These are phyloP conservation scores for Leptosphaerulina australis DNA, from an alignment of 2,329 filamentous ascomycete species.

Conservation along the genomic window DNA sequence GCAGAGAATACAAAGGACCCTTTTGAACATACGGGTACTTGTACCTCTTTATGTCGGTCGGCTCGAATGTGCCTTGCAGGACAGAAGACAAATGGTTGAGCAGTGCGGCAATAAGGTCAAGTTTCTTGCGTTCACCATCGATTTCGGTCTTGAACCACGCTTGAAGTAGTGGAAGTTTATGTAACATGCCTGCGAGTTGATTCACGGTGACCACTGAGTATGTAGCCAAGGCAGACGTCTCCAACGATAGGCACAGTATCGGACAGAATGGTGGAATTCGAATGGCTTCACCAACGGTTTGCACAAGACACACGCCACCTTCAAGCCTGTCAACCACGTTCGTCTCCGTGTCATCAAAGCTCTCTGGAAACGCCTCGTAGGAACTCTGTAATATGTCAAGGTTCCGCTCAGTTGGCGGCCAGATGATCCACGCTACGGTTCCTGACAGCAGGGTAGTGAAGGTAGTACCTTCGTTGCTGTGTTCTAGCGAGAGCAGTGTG, in stretches of 20 bases:
- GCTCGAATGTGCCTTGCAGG: constrained; percentile 20
- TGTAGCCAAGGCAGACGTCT: constrained; percentile 17
- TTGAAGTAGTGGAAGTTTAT: constrained; percentile 18
- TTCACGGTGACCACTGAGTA: constrained; percentile 13
- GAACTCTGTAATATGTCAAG: constrained; percentile 12
- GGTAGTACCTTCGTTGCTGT: constrained; percentile 26
- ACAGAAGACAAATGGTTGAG: constrained; percentile 9
- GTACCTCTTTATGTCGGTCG: not conserved
- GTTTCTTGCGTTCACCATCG: constrained; percentile 13
- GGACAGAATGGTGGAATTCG: constrained; percentile 26
- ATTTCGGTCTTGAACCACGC: constrained; percentile 26
- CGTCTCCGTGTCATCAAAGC: not conserved
- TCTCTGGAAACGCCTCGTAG: constrained; percentile 16
- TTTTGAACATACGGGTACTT: constrained; percentile 1
- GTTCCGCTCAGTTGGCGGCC: constrained; percentile 30
- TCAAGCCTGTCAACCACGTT: constrained; percentile 11
- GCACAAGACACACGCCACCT: constrained; percentile 26
- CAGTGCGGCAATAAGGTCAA: constrained; percentile 13
- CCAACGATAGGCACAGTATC: constrained; percentile 15
- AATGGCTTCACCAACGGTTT: constrained; percentile 21
- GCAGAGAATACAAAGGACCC: constrained; percentile 12
- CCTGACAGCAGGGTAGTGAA: constrained; percentile 26
- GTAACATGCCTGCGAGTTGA: constrained; percentile 18
- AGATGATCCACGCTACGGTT: constrained; percentile 28
- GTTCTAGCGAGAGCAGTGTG: constrained; percentile 19